These are phyloP conservation scores for Yamagishiella unicocca DNA, from an alignment of 139 green algal genomes.

Conservation along the genomic window DNA sequence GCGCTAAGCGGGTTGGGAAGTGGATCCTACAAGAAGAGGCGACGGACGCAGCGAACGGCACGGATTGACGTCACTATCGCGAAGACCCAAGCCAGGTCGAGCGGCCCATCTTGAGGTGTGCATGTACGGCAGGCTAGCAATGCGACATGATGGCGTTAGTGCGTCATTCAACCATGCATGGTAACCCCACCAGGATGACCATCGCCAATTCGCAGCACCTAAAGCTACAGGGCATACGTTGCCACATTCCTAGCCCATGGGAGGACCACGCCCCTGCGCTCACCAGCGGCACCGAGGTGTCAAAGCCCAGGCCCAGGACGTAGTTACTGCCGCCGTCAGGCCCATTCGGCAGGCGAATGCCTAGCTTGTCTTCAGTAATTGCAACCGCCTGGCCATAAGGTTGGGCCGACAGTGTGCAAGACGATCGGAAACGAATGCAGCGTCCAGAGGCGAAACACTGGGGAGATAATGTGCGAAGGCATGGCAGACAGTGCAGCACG, in stretches of 20 bases:
- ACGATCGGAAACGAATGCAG: too few species aligned
- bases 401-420: too few species aligned
- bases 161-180: too few species aligned
- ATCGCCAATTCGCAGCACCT: too few species aligned
- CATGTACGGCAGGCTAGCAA: neutral
- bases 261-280: neutral
- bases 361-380: slow-evolving; percentile 65
- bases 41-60: neutral
- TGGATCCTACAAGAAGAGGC: neutral
- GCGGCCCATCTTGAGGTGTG: too few species aligned
- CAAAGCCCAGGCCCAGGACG: slow-evolving; percentile 68
- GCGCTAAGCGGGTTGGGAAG: slow-evolving; percentile 58
- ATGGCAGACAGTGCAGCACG: neutral
- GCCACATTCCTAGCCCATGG: too few species aligned
- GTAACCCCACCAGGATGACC: too few species aligned
- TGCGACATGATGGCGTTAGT: too few species aligned
- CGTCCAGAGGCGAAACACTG: too few species aligned
- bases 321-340: slow-evolving; percentile 70
- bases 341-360: slow-evolving; percentile 70
- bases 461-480: neutral
- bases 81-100: too few species aligned
- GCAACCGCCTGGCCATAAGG: slow-evolving; percentile 44
- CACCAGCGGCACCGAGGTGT: slow-evolving; percentile 35
- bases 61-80: too few species aligned
- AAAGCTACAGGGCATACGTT: too few species aligned